These are phyloP conservation scores for Pueraria montana DNA, from an alignment of 306 rosid species.

Conservation along the genomic window DNA sequence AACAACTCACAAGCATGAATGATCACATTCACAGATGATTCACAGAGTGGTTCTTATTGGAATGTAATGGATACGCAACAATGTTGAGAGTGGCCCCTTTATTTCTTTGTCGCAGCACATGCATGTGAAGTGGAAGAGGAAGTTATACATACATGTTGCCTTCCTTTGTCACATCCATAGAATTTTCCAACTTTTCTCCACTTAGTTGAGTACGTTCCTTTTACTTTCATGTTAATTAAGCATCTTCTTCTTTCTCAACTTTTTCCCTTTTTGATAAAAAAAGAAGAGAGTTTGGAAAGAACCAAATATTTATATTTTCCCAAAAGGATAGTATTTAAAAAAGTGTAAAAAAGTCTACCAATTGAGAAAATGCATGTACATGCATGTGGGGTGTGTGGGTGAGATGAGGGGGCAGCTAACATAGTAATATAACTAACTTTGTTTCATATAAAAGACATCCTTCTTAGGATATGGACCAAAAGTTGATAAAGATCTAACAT, in stretches of 20 bases:
- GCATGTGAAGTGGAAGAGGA: conserved; percentile 27
- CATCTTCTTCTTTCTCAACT: neutral
- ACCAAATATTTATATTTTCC: neutral
- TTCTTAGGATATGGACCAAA: neutral
- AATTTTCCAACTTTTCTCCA: neutral
- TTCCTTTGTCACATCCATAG: conserved; percentile 6
- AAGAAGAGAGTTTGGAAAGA: neutral
- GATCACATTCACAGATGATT: neutral
- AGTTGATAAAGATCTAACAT: conserved; percentile 3
- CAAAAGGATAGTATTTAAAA: neutral
- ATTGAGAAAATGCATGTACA: neutral
- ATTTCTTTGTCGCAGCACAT: conserved; percentile 14
- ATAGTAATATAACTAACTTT: neutral
- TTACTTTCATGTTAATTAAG: conserved; percentile 15
- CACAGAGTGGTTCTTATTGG: neutral
- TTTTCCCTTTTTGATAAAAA: neutral
- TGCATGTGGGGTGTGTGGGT: conserved; percentile 1
- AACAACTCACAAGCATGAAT: conserved; percentile 31
- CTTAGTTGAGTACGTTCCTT: neutral
- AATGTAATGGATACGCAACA: neutral
- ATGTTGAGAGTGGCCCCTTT: neutral
- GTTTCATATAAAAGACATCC: neutral
- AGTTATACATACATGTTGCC: neutral
- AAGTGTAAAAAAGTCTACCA: neutral
- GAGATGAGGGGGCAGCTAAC: neutral